These are phyloP conservation scores for Tagetes erecta DNA, from an alignment of 129 eudicot species.

Conservation along the genomic window DNA sequence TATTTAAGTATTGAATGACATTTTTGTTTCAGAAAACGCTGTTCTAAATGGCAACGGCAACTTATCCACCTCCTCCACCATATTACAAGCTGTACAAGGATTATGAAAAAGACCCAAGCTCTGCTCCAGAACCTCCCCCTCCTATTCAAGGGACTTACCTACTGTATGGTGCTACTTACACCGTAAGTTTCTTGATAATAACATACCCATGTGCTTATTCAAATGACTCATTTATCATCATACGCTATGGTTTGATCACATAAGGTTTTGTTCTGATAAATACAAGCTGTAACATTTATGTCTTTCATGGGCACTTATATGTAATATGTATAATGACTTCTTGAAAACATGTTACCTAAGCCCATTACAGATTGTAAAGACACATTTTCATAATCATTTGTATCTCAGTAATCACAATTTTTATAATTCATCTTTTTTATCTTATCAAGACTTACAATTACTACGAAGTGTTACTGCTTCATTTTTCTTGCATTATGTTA, in stretches of 20 bases:
- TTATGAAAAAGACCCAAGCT: slow-evolving; percentile 52
- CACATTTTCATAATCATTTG: background rate
- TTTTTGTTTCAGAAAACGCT: slow-evolving; percentile 22
- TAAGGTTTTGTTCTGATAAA: background rate
- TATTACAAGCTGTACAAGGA: slow-evolving; percentile 82
- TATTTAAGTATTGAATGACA: background rate
- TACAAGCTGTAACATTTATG: slow-evolving; percentile 7
- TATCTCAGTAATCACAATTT: background rate
- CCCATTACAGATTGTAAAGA: background rate
- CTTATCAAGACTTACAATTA: background rate
- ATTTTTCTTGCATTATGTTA: background rate
- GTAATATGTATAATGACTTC: background rate
- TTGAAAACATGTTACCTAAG: background rate
- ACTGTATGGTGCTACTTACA: slow-evolving; percentile 69
- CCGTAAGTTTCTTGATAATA: slow-evolving; percentile 42
- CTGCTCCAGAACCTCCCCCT: slow-evolving; percentile 88
- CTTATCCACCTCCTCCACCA: slow-evolving; percentile 94
- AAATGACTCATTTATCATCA: background rate
- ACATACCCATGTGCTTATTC: background rate
- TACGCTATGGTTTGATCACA: slow-evolving; percentile 13
- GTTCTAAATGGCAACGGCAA: slow-evolving; percentile 77
- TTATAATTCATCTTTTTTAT: background rate
- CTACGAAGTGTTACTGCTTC: background rate
- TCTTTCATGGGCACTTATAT: background rate
- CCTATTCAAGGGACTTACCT: slow-evolving; percentile 76